phyloP scores from a whole-genome alignment of 148 eudicot species.

The Heliamphora exappendiculata region DNA sequence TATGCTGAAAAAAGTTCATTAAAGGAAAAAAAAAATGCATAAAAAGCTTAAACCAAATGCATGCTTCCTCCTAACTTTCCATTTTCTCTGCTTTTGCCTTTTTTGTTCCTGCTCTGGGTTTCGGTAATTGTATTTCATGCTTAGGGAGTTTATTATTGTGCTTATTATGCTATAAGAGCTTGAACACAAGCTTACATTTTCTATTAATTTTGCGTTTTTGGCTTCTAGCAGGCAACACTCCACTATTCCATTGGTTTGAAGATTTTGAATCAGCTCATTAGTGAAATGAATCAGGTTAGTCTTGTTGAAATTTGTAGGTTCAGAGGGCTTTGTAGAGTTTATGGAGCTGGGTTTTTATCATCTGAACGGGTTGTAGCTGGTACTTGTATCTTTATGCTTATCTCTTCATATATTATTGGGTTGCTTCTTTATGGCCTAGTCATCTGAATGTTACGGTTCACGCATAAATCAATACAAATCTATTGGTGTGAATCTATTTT shows the following conservation, averaged over 20 bases:
- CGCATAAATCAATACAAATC: too few relatives aligned
- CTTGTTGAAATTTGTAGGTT: conserved; percentile 8
- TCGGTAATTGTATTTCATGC: neutral
- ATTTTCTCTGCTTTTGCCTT: neutral
- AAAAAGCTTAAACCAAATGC: too few relatives aligned
- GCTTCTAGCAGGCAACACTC: conserved; percentile 13
- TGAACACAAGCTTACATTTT: neutral
- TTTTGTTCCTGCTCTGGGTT: neutral
- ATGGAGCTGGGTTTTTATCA: conserved; percentile 6
- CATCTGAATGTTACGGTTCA: too few relatives aligned
- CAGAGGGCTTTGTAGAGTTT: conserved; percentile 1
- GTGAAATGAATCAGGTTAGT: conserved; percentile 30
- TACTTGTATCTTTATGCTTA: neutral
- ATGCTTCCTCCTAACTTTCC: neutral
- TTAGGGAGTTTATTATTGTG: neutral
- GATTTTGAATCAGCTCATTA: conserved; percentile 27
- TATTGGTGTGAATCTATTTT: too few relatives aligned
- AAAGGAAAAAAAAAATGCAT: too few relatives aligned
- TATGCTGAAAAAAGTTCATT: too few relatives aligned
- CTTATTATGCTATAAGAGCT: neutral
- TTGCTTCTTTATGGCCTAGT: neutral
- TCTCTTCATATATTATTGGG: neutral
- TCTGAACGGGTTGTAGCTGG: too few relatives aligned
- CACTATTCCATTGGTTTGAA: conserved; percentile 28
- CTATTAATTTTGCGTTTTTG: neutral